Base-by-base conservation (phyloP, 208 protist species). In the Vickermania spadyakhi region DNA sequence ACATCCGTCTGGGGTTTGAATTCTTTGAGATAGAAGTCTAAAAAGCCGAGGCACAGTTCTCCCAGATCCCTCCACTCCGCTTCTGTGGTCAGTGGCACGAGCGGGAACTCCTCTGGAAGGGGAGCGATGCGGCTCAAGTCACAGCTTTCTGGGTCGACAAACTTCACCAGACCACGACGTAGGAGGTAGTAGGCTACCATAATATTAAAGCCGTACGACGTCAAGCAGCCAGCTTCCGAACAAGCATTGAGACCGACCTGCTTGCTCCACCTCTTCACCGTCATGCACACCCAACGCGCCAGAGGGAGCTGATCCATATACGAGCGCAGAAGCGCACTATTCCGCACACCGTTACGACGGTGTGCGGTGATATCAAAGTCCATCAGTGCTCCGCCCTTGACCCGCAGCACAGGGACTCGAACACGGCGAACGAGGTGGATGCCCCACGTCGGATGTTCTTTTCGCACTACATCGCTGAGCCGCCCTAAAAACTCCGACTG, bases 261-360 rank as follows among this genome's bases (percentile, higher is more conserved):
- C 62, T 96, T 96, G 60, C 86, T 92, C 86, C 89, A 96, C 49
- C 65, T 64, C 72, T 96, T 96, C 26, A 96, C 68, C 18, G 70
- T 68, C 56, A 96, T 81, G 52, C 78, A 75, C 7, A 96, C 62
- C 80, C 70, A 87, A 4, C 89, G 89, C 28, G 71, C 68, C 26
- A 69, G 55, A n/a, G 80, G 80, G 7, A 36, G 26, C 67, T 96
- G 85, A 14, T 58, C 62, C 45, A 89, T 79, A 70, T 96, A 96
- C 31, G 62, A 31, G 0, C 80, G 77, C 50, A 96, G 66, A 51
- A 96, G 56, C 3, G 74, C 79, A 52, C 77, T 89, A 76, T 96
- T 96, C 50, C 86, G 89, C 27, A 96, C 86, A 0, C 89, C 89
- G 58, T 93, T 93, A 25, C 83, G 79, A 0, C 89, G 70, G 36